Evolutionary conservation across 805 yeast species (phyloP).

Genomic region (Saccharomyces mikatae): DNA sequence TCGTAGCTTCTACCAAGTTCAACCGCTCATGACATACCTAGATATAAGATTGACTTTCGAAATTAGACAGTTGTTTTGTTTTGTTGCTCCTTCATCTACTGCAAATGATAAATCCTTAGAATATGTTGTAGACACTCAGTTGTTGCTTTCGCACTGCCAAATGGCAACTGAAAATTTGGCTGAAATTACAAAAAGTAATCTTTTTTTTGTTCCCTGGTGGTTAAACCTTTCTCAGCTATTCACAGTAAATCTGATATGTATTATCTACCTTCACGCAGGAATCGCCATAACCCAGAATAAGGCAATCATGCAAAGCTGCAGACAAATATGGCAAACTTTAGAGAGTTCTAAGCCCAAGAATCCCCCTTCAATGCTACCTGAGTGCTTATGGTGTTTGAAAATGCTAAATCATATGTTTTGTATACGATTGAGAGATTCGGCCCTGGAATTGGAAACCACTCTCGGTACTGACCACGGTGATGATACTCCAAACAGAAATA

Average conservation of each 20-base stretch:
- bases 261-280: conserved; percentile 40
- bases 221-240: conserved; percentile 37
- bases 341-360: conserved; percentile 25
- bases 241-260: conserved; percentile 36
- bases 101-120: conserved; percentile 2
- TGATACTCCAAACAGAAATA: conserved; percentile 40
- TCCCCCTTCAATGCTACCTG: conserved; percentile 43
- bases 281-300: conserved; percentile 10
- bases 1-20: conserved; percentile 5
- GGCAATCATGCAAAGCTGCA: conserved; percentile 10
- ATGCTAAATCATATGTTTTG: conserved; percentile 45
- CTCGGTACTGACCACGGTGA: conserved; percentile 50
- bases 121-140: conserved; percentile 9
- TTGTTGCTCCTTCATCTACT: conserved; percentile 11
- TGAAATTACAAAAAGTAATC: conserved; percentile 26
- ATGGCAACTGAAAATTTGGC: conserved; percentile 25
- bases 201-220: conserved; percentile 45
- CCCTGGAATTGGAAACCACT: conserved; percentile 27
- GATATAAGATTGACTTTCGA: conserved; percentile 21
- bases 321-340: conserved; percentile 20
- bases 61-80: conserved; percentile 13
- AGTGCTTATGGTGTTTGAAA: conserved; percentile 55
- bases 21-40: conserved; percentile 17
- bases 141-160: conserved; percentile 6
- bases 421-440: conserved; percentile 38